Evolutionary conservation across 2,329 filamentous ascomycete genomes (phyloP).

Genomic region (Diaporthe humulicola): DNA sequence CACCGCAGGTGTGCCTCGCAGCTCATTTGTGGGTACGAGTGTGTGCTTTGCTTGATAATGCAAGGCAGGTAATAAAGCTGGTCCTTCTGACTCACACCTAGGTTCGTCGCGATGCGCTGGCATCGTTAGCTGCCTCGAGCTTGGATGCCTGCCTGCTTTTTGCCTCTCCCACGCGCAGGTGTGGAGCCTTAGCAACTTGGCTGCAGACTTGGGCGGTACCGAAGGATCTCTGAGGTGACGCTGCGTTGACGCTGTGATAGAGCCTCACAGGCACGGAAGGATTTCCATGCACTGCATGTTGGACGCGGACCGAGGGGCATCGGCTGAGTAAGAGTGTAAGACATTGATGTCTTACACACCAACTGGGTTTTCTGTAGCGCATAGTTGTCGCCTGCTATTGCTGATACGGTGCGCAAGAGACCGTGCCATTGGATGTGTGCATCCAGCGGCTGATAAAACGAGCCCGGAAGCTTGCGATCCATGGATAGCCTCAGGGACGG

Average conservation of each 20-base stretch:
- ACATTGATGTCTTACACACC: slow-evolving; percentile 36
- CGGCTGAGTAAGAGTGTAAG: slow-evolving; percentile 36
- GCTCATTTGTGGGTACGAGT: not conserved
- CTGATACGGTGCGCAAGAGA: not conserved
- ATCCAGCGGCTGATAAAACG: slow-evolving; percentile 29
- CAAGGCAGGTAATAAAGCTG: slow-evolving; percentile 2
- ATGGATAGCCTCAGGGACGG: not conserved
- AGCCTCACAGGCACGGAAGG: slow-evolving; percentile 16
- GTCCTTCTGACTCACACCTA: slow-evolving; percentile 33
- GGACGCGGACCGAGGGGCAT: not conserved
- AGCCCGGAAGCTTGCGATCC: slow-evolving; percentile 24
- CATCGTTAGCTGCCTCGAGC: slow-evolving; percentile 26
- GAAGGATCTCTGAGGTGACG: slow-evolving; percentile 3
- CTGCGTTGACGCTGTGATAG: slow-evolving; percentile 20
- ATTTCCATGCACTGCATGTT: not conserved
- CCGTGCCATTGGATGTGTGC: not conserved
- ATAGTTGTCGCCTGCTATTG: slow-evolving; percentile 31
- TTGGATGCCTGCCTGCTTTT: slow-evolving; percentile 24
- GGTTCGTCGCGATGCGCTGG: slow-evolving; percentile 30
- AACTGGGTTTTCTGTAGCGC: not conserved
- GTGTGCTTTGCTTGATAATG: slow-evolving; percentile 29
- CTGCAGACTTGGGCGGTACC: slow-evolving; percentile 19
- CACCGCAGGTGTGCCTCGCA: slow-evolving; percentile 34
- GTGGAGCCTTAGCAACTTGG: slow-evolving; percentile 16
- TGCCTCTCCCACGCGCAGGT: not conserved